These are phyloP conservation scores for Talaromyces trachyspermus DNA, from an alignment of 495 filamentous ascomycete species.

Conservation along the genomic window DNA sequence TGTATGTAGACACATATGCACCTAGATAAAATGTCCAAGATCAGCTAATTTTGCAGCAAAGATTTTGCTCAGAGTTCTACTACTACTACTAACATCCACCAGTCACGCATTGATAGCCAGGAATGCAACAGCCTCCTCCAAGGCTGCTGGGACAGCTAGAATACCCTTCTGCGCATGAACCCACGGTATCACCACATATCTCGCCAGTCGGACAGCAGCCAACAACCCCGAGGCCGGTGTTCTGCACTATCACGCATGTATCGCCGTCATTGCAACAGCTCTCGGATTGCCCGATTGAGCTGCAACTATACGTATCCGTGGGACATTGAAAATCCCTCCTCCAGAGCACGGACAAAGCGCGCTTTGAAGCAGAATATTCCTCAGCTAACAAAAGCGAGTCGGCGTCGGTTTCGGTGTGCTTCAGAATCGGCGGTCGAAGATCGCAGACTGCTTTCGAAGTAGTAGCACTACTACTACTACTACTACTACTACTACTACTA, in stretches of 20 bases:
- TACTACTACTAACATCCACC: constrained; percentile 71
- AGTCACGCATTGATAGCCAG: constrained; percentile 68
- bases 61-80: too few relatives aligned
- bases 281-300: constrained; percentile 59
- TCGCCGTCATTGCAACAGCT: constrained; percentile 67
- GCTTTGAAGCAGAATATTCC: constrained; percentile 13
- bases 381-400: constrained; percentile 10
- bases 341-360: constrained; percentile 20
- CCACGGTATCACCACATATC: constrained; percentile 59
- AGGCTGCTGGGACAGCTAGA: constrained; percentile 56
- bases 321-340: constrained; percentile 67
- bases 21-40: constrained; percentile 21
- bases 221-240: constrained; percentile 67
- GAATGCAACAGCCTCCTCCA: constrained; percentile 85
- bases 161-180: constrained; percentile 55
- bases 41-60: not conserved
- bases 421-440: not conserved
- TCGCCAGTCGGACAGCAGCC: constrained; percentile 77
- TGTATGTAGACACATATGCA: constrained; percentile 37
- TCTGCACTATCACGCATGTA: constrained; percentile 62
- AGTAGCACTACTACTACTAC: too few relatives aligned
- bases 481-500: too few relatives aligned
- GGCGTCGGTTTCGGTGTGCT: not conserved
- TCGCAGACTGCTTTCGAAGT: not conserved
- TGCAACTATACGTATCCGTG: constrained; percentile 56